Evolutionary conservation across 768 basidiomycete species (phyloP).

Genomic region (Tulasnella sp.): DNA sequence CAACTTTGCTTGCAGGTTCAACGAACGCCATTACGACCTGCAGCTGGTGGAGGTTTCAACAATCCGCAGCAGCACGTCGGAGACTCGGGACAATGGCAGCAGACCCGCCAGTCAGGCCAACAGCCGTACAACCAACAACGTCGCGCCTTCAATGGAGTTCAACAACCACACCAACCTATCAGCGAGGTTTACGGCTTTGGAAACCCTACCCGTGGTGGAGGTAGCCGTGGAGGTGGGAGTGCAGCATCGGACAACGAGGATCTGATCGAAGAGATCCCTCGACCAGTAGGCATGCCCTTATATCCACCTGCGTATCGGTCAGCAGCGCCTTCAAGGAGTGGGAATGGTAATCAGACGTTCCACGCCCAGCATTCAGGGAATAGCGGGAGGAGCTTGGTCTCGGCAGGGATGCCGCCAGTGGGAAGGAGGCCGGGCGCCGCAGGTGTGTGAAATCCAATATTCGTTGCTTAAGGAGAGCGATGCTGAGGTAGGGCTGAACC

Average conservation of each 20-base stretch:
- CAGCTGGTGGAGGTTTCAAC: not conserved
- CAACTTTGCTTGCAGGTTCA: constrained; percentile 19
- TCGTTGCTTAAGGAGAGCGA: not conserved
- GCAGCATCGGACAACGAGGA: not conserved
- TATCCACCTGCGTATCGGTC: not conserved
- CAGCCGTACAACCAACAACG: not conserved
- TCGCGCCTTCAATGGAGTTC: not conserved
- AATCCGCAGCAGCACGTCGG: constrained; percentile 3
- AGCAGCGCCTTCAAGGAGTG: not conserved
- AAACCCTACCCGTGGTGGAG: not conserved
- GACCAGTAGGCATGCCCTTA: not conserved
- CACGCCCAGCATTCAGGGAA: not conserved
- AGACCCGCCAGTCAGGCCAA: not conserved
- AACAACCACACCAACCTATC: constrained; percentile 8
- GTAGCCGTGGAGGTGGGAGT: not conserved
- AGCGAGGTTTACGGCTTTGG: not conserved
- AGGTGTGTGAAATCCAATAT: not conserved
- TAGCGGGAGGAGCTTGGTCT: not conserved
- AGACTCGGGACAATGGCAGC: constrained; percentile 9
- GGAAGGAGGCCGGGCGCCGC: not conserved
- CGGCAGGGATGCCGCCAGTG: not conserved
- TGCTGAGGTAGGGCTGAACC: not conserved
- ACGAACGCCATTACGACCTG: constrained; percentile 22
- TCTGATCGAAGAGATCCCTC: not conserved
- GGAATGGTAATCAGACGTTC: not conserved